Conservation (phyloP, 2,329 filamentous ascomycete species). For the Botryotinia convoluta region DNA sequence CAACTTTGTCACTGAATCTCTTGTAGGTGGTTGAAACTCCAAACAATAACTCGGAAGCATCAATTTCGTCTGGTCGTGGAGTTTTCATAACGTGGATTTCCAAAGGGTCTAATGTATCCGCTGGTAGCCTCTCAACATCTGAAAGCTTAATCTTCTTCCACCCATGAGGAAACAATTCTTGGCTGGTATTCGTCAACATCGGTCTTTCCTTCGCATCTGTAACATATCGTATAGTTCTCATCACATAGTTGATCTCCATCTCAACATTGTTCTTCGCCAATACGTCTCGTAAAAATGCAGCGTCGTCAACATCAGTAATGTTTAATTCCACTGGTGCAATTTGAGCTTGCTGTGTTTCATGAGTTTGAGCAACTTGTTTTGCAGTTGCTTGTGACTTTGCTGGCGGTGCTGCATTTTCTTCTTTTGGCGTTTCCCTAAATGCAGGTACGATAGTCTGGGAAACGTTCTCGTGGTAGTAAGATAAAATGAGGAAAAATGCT, state of each 20-base stretch:
- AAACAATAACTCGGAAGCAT: slow-evolving; percentile 57
- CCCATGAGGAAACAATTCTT: slow-evolving; percentile 31
- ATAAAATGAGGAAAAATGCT: slow-evolving; percentile 12
- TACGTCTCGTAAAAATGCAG: slow-evolving; percentile 29
- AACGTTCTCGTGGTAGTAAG: slow-evolving; percentile 15
- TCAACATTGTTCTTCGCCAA: slow-evolving; percentile 32
- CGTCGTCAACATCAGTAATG: slow-evolving; percentile 24
- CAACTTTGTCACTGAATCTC: slow-evolving; percentile 49
- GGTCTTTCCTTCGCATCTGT: slow-evolving; percentile 31
- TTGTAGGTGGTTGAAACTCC: slow-evolving; percentile 58
- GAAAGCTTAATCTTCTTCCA: slow-evolving; percentile 30
- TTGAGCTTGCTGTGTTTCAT: background rate
- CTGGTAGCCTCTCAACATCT: slow-evolving; percentile 24
- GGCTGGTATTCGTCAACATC: slow-evolving; percentile 31
- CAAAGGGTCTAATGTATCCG: slow-evolving; percentile 24
- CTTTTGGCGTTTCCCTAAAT: slow-evolving; percentile 6
- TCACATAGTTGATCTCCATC: slow-evolving; percentile 33
- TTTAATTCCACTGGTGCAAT: background rate
- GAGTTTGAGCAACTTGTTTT: background rate
- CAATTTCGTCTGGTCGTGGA: slow-evolving; percentile 48
- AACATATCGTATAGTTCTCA: slow-evolving; percentile 35
- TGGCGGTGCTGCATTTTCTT: background rate
- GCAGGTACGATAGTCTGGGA: slow-evolving; percentile 13
- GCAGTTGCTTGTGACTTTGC: slow-evolving; percentile 1
- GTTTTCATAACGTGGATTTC: slow-evolving; percentile 38